Percentiles rank a stretch among this genome's conserved stretches.
Conservation (phyloP, 352 stramenopile genomes). For the Phytophthora cryptogea region DNA sequence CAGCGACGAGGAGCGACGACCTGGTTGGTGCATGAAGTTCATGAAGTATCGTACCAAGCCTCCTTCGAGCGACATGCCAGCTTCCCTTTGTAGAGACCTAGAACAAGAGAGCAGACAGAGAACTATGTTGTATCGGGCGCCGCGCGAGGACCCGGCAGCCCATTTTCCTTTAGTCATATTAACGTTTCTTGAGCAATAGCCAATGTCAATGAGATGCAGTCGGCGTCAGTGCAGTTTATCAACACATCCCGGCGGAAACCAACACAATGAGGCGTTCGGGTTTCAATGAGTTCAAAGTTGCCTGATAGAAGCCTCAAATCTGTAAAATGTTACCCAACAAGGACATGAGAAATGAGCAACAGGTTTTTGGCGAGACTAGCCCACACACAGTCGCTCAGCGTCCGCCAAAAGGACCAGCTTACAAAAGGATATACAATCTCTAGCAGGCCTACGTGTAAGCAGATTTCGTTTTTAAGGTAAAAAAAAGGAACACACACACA, state of each 20-base stretch:
- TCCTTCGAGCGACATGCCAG: constrained; percentile 3
- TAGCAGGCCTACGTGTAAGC: no score
- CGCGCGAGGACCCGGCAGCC: constrained; percentile 14
- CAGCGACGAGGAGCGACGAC: background rate
- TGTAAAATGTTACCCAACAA: no score
- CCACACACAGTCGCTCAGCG: no score
- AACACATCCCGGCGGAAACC: background rate
- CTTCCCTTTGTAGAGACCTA: constrained; percentile 41
- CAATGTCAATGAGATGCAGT: constrained; percentile 14
- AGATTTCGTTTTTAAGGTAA: no score
- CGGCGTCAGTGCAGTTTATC: background rate
- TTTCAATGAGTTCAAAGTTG: background rate
- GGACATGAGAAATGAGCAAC: no score
- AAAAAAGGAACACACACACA: no score
- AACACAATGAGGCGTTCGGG: background rate
- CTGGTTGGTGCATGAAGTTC: constrained; percentile 1
- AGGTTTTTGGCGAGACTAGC: no score
- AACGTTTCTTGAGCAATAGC: constrained; percentile 33
- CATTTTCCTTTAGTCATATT: constrained; percentile 35
- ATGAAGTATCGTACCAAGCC: constrained; percentile 1
- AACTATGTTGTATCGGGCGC: constrained; percentile 39
- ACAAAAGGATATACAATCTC: no score
- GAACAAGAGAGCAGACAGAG: constrained; percentile 36
- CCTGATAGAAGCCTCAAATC: no score
- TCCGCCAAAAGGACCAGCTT: no score